Base-by-base conservation (phyloP, 2,329 filamentous ascomycete species). In the Talaromyces sp. region DNA sequence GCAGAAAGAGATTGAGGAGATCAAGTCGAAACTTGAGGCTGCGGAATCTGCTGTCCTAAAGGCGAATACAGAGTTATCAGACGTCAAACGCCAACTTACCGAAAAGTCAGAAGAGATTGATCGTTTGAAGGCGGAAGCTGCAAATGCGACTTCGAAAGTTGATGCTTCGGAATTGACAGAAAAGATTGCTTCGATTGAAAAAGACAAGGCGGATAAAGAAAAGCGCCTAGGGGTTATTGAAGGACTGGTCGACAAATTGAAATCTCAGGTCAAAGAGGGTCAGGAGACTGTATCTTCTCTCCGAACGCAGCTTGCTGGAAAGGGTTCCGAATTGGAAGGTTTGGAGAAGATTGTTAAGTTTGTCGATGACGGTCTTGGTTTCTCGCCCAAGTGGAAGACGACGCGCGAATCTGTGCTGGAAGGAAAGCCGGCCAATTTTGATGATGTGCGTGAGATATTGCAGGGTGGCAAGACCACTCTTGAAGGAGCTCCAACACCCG, bases 191-290 rank as follows among this genome's bases (percentile, higher is more conserved):
- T 70, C 75, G 31, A 71, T 74, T 14, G 76, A 76, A 35, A 72
- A 75, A 61, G 73, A 77, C 48, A 77, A 77, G 64, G 71, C 74
- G 41, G 68, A 72, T 8, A 79, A 78, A 58, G 82, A 85, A 67
- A 87, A 87, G 75, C 81, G 82, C 19, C 74, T 82, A 31, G 79
- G 82, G 31, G 85, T 85, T 0, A 74, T 87, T 60, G 83, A 86
- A 63, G 78, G 79, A n/a, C 72, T 88, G 22, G 81, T 88, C 41
- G 80, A 81, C n/a, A 84, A 76, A 37, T 75, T 88, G 24, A 82
- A 82, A 41, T 77, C 77, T 19, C 83, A 88, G 70, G 72, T 87
- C 14, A 82, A 83, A 71, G 78, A 82, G n/a, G 82, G 83, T 0
- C 83, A 87, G 67, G 74, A 77, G 8, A 80, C 80, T 24, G 79